Conservation (phyloP, 2,329 filamentous ascomycete genomes). For the Ophiocordyceps camponoti-saundersi region DNA sequence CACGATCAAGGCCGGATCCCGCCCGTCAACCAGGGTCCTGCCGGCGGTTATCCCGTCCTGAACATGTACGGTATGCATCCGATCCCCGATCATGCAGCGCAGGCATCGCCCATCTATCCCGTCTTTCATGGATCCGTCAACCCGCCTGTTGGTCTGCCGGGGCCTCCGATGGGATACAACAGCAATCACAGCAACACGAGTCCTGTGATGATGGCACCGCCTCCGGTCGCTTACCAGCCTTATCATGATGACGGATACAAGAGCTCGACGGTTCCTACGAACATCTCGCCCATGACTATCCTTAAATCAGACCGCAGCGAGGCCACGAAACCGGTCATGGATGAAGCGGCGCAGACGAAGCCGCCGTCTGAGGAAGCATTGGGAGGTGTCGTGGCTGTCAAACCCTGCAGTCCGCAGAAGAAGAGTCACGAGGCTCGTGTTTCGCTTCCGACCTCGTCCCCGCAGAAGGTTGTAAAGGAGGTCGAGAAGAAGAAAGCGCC, state of each 20-base stretch:
- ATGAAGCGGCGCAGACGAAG: conserved; percentile 10
- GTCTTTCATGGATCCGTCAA: neutral
- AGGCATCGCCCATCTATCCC: neutral
- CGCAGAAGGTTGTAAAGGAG: neutral
- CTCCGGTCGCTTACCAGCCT: neutral
- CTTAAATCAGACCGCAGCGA: neutral
- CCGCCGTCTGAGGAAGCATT: conserved; percentile 11
- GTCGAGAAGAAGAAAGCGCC: neutral
- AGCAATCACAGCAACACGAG: no score
- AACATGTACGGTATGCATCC: neutral
- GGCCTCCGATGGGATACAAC: neutral
- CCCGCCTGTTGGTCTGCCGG: neutral
- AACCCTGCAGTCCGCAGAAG: conserved; percentile 1
- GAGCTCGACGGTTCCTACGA: neutral
- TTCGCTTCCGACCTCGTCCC: conserved; percentile 4
- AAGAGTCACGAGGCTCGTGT: conserved; percentile 5
- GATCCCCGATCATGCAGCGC: neutral
- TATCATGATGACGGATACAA: neutral
- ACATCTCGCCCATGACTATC: neutral
- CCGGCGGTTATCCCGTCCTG: neutral
- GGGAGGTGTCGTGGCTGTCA: conserved; percentile 1
- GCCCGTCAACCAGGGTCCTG: neutral
- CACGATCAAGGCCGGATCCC: neutral
- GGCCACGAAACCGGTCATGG: neutral
- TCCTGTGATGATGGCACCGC: neutral